These are phyloP conservation scores for Dalechampia spathulata DNA, from an alignment of 441 rosid species.

Conservation along the genomic window DNA sequence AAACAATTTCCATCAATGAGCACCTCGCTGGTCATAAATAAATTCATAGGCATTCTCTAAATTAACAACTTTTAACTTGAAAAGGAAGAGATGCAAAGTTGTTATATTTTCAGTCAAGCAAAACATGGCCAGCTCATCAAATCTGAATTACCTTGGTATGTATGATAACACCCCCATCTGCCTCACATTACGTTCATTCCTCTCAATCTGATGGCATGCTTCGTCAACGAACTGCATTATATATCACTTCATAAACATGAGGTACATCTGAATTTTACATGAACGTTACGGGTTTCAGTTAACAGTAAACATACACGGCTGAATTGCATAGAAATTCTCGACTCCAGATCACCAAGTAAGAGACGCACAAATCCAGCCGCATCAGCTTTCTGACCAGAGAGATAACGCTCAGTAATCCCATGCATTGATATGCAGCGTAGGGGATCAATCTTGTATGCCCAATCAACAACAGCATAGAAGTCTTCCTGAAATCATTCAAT, in stretches of 20 bases:
- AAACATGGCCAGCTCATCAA: neutral
- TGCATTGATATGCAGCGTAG: constrained; percentile 99
- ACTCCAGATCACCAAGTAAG: constrained; percentile 93
- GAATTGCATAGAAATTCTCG: constrained; percentile 90
- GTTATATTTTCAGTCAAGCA: no score
- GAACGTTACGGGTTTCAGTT: constrained; percentile 2
- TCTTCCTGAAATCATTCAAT: constrained; percentile 66
- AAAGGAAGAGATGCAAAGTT: neutral
- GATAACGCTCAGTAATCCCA: constrained; percentile 95
- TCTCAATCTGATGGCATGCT: constrained; percentile 98
- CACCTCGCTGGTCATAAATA: neutral
- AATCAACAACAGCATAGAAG: constrained; percentile 98
- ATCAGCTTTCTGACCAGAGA: constrained; percentile 99
- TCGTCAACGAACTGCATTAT: constrained; percentile 87
- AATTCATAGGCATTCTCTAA: neutral
- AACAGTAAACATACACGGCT: constrained; percentile 54
- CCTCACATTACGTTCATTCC: constrained; percentile 83
- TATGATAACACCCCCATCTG: constrained; percentile 88
- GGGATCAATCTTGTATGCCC: constrained; percentile 99
- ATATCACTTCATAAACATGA: constrained; percentile 17
- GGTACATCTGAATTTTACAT: constrained; percentile 9
- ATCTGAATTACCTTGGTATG: constrained; percentile 67
- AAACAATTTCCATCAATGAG: neutral
- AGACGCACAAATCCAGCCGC: constrained; percentile 99
- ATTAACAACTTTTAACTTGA: neutral